Evolutionary conservation across 495 filamentous ascomycete genomes (phyloP).

Genomic region (Ramalina intermedia): DNA sequence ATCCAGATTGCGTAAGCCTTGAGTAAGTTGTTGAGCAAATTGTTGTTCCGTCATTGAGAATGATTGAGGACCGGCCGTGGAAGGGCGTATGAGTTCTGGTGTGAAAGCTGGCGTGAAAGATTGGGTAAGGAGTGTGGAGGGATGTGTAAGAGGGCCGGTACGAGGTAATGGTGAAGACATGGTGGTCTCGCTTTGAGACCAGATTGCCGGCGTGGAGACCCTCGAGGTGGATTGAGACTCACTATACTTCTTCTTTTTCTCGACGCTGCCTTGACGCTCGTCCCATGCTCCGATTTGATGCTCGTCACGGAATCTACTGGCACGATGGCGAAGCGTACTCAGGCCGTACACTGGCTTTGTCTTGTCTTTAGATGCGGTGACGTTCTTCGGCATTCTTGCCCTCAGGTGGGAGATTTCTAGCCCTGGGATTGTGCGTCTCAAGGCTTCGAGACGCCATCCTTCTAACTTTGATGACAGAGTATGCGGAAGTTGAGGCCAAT

Average conservation of each 20-base stretch:
- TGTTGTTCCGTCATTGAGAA: too few species aligned
- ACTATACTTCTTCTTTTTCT: background rate
- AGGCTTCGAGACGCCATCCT: slow-evolving; percentile 1
- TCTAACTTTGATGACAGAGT: slow-evolving; percentile 5
- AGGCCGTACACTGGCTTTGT: background rate
- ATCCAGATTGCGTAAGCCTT: too few species aligned
- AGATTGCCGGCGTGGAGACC: too few species aligned
- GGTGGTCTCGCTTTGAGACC: too few species aligned
- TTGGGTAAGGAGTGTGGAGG: too few species aligned
- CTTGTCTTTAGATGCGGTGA: background rate
- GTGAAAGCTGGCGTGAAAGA: too few species aligned
- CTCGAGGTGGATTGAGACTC: background rate
- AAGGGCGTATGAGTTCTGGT: too few species aligned
- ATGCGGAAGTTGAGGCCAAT: slow-evolving; percentile 2
- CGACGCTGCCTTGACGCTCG: background rate
- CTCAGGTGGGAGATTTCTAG: slow-evolving; percentile 5
- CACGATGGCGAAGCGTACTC: slow-evolving; percentile 1
- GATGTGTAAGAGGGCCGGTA: too few species aligned
- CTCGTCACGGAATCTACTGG: background rate
- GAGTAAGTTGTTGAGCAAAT: too few species aligned
- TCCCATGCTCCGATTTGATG: background rate
- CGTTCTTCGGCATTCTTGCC: background rate
- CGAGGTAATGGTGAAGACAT: too few species aligned
- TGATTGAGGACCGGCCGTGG: too few species aligned
- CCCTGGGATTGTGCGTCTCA: slow-evolving; percentile 1